Conservation (phyloP, 164 flowering plant genomes). For the Kalanchoe fedtschenkoi region DNA sequence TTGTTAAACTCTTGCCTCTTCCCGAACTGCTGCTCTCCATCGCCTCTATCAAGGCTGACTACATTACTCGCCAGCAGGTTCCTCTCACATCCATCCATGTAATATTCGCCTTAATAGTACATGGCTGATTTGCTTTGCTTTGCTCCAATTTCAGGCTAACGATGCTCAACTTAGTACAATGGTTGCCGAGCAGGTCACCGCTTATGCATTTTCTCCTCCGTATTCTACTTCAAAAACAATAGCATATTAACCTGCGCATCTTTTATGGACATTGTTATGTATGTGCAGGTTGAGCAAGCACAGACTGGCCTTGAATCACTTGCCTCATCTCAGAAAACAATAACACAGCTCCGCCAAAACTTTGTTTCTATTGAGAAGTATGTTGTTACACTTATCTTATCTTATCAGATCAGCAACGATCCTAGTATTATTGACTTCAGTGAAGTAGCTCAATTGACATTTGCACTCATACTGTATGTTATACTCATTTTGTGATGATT, state of each 20-base stretch:
- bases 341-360: constrained; percentile 69
- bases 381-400: constrained; percentile 4
- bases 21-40: constrained; percentile 83
- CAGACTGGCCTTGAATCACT: constrained; percentile 79
- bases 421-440: no score
- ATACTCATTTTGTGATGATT: not conserved
- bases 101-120: no score
- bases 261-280: not conserved
- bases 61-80: constrained; percentile 91
- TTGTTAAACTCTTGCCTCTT: constrained; percentile 77
- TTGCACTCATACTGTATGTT: not conserved
- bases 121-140: not conserved
- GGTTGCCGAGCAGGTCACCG: constrained; percentile 91
- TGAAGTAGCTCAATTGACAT: no score
- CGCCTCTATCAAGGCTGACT: constrained; percentile 75
- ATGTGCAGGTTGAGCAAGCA: constrained; percentile 85
- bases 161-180: constrained; percentile 99
- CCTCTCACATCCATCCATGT: no score
- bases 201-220: not conserved
- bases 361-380: constrained; percentile 86
- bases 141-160: constrained; percentile 57
- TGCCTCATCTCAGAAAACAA: constrained; percentile 56
- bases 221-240: not conserved
- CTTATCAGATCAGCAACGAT: no score
- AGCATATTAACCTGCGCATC: not conserved